These are phyloP conservation scores for Staphylotrichum longicolle DNA, from an alignment of 495 filamentous ascomycete genomes.

Conservation along the genomic window DNA sequence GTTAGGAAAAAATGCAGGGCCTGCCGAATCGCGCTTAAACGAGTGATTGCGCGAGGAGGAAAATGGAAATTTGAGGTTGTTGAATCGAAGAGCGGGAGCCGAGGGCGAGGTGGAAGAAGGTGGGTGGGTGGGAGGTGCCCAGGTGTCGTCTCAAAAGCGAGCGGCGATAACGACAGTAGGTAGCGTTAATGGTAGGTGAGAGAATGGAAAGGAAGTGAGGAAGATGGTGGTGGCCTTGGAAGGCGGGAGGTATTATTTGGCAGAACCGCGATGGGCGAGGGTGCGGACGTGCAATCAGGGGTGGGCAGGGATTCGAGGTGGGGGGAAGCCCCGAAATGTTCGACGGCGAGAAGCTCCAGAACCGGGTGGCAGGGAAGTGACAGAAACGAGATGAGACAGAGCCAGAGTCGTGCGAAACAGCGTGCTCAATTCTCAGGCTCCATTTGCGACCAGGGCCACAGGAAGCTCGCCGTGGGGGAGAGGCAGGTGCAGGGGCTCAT, in stretches of 20 bases:
- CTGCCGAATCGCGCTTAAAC: conserved; percentile 10
- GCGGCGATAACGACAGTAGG: conserved; percentile 10
- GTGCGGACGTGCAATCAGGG: not conserved
- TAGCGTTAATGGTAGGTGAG: not conserved
- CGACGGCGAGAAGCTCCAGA: not conserved
- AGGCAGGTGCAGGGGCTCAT: not conserved
- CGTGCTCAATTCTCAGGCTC: too few relatives aligned
- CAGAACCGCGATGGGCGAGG: not conserved
- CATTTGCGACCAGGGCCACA: too few relatives aligned
- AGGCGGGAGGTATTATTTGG: not conserved
- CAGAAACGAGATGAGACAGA: too few relatives aligned
- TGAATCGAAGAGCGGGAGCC: conserved; percentile 1
- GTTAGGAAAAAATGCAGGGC: not conserved
- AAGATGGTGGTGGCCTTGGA: not conserved
- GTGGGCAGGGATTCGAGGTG: not conserved
- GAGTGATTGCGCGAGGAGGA: conserved; percentile 5
- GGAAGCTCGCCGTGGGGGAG: not conserved
- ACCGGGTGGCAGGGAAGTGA: too few relatives aligned
- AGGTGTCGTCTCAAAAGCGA: conserved; percentile 5
- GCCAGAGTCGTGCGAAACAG: too few relatives aligned
- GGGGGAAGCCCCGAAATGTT: not conserved
- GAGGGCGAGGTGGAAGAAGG: not conserved
- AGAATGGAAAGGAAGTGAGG: not conserved
- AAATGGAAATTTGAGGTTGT: not conserved
- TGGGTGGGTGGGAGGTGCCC: not conserved